phyloP scores from a whole-genome alignment of 768 basidiomycete genomes.

The Sporobolomyces pararoseus region DNA sequence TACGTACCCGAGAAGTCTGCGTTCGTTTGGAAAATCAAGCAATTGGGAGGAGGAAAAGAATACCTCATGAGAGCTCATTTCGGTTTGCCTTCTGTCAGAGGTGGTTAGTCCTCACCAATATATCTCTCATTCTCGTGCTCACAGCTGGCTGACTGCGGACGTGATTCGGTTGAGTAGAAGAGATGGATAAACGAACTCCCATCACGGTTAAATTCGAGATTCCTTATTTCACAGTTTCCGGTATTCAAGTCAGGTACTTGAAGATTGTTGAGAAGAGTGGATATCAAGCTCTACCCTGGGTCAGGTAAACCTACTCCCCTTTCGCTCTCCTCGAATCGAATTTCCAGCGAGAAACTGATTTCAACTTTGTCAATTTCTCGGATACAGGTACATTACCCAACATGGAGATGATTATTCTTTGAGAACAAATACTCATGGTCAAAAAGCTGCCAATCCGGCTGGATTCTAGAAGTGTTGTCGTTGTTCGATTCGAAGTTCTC shows the following conservation, averaged over 20 bases:
- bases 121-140: neutral
- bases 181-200: constrained; percentile 82
- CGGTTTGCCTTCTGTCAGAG: constrained; percentile 86
- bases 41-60: constrained; percentile 89
- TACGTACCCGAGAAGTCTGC: constrained; percentile 97
- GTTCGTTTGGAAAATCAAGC: constrained; percentile 99
- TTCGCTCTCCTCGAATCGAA: neutral
- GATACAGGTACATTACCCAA: constrained; percentile 47
- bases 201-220: constrained; percentile 98
- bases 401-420: constrained; percentile 49
- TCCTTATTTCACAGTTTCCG: constrained; percentile 85
- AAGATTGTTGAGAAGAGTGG: constrained; percentile 99
- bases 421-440: constrained; percentile 30
- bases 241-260: constrained; percentile 83
- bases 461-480: constrained; percentile 17
- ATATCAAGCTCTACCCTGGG: constrained; percentile 94
- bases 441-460: constrained; percentile 11
- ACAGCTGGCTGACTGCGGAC: neutral
- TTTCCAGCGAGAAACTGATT: no score
- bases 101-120: constrained; percentile 58
- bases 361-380: neutral
- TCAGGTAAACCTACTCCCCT: constrained; percentile 79
- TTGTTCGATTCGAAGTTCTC: no score
- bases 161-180: constrained; percentile 64
- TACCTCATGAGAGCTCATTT: constrained; percentile 99